Base-by-base conservation (phyloP, 2,329 filamentous ascomycete genomes). In the Dryadomyces quercus-mongolicae region DNA sequence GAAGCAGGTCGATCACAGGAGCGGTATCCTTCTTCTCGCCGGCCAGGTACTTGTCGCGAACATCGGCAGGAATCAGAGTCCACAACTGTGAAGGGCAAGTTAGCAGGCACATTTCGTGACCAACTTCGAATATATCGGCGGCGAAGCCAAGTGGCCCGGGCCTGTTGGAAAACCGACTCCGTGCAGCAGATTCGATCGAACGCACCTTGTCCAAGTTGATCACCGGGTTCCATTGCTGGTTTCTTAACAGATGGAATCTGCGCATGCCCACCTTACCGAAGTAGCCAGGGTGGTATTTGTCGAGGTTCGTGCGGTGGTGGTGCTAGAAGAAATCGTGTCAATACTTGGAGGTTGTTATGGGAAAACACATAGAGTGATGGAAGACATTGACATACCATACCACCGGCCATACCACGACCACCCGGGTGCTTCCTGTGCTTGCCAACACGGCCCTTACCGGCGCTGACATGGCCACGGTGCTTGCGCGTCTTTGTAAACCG, bases 141-240 rank as follows among this genome's bases (percentile, higher is more conserved):
- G 25, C 4, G 25, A 31, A 31, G 25, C 25, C 25, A 31, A 31
- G 25, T 8, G 25, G 8, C 8, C 25, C 8, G 25, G 25, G 25
- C 25, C 25, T 31, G 25, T 31, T 31, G 25, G 25, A 31, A 31
- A 31, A 31, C 25, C 4, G 25, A 8, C 25, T 31, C 25, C 25
- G 25, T 31, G 25, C 4, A 5, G 8, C 8, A 31, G 8, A 31
- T 43, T 49, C 44, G 36, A 40, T 40, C 36, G 22, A 53, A 56
- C 54, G 20, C 42, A 92, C 87, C 87, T 97, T 98, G 78, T 97
- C 93, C 67, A 98, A 80, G 82, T 98, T 98, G 85, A 98, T 86
- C 66, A 89, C 82, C 63, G 93, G 93, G 81, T 95, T 96, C 93
- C 92, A 98, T 82, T 92, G 90, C 71, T 94, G 86, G 81, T 92